phyloP scores from a whole-genome alignment of 2,329 filamentous ascomycete species.

The Truncatella angustata region DNA sequence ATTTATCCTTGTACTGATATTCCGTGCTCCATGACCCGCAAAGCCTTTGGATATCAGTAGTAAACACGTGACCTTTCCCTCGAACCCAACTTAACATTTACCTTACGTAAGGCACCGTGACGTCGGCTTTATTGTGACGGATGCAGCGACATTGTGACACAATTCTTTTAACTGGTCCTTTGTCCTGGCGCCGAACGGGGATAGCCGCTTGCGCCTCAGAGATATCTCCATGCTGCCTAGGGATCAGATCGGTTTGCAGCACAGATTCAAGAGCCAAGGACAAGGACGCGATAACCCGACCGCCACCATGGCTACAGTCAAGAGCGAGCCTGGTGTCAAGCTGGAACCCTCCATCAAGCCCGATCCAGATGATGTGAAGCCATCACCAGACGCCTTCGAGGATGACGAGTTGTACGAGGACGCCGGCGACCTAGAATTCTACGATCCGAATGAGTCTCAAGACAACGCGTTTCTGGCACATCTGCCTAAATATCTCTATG shows the following conservation, averaged over 20 bases:
- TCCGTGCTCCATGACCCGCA: neutral
- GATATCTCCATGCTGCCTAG: neutral
- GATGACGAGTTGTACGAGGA: constrained; percentile 69
- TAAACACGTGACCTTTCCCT: constrained; percentile 1
- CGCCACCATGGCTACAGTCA: constrained; percentile 21
- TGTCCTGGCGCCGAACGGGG: neutral
- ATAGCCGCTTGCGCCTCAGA: neutral
- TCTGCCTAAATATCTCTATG: constrained; percentile 77
- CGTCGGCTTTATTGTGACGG: constrained; percentile 1
- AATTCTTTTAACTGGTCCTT: constrained; percentile 6
- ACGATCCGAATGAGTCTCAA: constrained; percentile 41
- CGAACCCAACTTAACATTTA: too few species aligned
- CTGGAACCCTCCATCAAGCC: constrained; percentile 41
- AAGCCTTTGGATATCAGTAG: neutral
- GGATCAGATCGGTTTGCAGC: neutral
- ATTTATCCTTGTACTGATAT: too few species aligned
- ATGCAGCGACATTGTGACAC: neutral
- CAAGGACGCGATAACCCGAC: neutral
- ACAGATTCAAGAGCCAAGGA: too few species aligned
- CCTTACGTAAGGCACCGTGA: constrained; percentile 5
- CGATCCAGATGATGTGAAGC: constrained; percentile 43
- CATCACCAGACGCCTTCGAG: constrained; percentile 42
- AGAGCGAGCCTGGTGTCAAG: constrained; percentile 6
- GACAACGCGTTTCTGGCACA: constrained; percentile 68
- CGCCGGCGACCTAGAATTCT: constrained; percentile 57